Conservation (phyloP, 176 grass and related monocot genomes). For the Aechmea fasciata region DNA sequence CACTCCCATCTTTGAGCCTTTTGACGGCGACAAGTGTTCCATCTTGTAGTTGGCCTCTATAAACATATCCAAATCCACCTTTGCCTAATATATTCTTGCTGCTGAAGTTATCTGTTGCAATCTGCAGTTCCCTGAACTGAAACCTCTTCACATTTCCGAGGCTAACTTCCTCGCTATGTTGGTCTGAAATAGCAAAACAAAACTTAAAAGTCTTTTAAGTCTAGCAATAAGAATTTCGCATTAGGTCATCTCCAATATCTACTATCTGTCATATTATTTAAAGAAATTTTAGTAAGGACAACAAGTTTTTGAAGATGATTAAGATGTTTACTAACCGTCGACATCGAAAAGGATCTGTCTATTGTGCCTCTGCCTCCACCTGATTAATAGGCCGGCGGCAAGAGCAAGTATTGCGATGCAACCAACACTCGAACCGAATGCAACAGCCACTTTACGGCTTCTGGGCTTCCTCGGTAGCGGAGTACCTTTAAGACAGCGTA, state of each 20-base stretch:
- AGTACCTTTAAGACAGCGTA: slow-evolving; percentile 21
- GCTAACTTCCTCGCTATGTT: slow-evolving; percentile 46
- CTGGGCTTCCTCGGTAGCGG: slow-evolving; percentile 27
- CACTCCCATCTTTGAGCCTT: slow-evolving; percentile 84
- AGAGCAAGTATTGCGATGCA: slow-evolving; percentile 49
- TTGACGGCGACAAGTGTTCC: slow-evolving; percentile 83
- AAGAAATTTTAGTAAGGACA: neutral
- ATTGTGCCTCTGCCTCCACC: slow-evolving; percentile 59
- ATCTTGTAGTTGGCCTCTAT: slow-evolving; percentile 70
- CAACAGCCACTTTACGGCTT: slow-evolving; percentile 54
- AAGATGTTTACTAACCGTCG: slow-evolving; percentile 38
- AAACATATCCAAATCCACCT: slow-evolving; percentile 87
- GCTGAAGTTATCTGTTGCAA: slow-evolving; percentile 68
- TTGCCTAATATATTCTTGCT: slow-evolving; percentile 92
- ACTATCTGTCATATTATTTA: neutral
- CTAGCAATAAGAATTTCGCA: neutral
- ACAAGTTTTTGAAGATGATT: neutral
- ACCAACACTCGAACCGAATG: slow-evolving; percentile 45
- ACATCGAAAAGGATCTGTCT: slow-evolving; percentile 70
- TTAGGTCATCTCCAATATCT: neutral
- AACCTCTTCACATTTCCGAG: slow-evolving; percentile 79
- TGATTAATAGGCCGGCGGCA: slow-evolving; percentile 42
- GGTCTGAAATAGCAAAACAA: slow-evolving; percentile 30
- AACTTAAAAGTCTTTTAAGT: neutral
- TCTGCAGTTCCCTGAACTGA: slow-evolving; percentile 70